A percentile compares a stretch with the other conserved stretches of the same genome.
Conservation (phyloP, 2,329 filamentous ascomycete genomes). For the Aspergillus sp. region DNA sequence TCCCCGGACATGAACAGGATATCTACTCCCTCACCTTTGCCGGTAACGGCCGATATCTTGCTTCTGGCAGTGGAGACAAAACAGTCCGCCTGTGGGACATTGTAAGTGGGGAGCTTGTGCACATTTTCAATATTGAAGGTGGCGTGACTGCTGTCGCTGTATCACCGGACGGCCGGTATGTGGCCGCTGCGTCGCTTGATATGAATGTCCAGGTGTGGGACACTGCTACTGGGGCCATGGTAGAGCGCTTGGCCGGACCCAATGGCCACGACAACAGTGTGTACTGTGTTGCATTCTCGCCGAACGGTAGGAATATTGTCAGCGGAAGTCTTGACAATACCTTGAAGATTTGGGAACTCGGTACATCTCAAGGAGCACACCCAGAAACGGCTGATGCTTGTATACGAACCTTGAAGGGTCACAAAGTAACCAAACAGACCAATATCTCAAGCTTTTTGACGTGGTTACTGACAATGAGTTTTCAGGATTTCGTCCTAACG, state of each 20-base stretch:
- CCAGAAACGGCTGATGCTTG: conserved; percentile 47
- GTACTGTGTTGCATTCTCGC: conserved; percentile 93
- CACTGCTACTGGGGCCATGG: conserved; percentile 76
- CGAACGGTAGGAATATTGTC: conserved; percentile 87
- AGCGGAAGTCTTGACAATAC: conserved; percentile 95
- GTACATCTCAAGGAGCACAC: conserved; percentile 72
- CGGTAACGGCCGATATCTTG: conserved; percentile 87
- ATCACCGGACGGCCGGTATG: conserved; percentile 89
- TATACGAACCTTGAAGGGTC: conserved; percentile 93
- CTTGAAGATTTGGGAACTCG: conserved; percentile 99
- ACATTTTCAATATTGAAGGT: conserved; percentile 89
- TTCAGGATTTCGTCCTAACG: conserved; percentile 88
- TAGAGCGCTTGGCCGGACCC: conserved; percentile 87
- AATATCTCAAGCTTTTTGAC: conserved; percentile 24
- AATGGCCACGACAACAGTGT: conserved; percentile 96
- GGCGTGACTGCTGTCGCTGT: conserved; percentile 97
- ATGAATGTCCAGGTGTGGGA: conserved; percentile 99
- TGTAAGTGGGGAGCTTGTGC: conserved; percentile 74
- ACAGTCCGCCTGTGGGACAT: conserved; percentile 97
- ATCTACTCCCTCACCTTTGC: conserved; percentile 97
- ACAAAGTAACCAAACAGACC: conserved; percentile 62
- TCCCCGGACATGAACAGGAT: conserved; percentile 93
- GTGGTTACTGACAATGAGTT: background rate
- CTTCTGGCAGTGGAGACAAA: conserved; percentile 90
- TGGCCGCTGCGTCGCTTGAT: conserved; percentile 91